A percentile compares a stretch with the other conserved stretches of the same genome.
Evolutionary conservation across 2,329 filamentous ascomycete species (phyloP).

Genomic region (Pyrenochaeta sp.): DNA sequence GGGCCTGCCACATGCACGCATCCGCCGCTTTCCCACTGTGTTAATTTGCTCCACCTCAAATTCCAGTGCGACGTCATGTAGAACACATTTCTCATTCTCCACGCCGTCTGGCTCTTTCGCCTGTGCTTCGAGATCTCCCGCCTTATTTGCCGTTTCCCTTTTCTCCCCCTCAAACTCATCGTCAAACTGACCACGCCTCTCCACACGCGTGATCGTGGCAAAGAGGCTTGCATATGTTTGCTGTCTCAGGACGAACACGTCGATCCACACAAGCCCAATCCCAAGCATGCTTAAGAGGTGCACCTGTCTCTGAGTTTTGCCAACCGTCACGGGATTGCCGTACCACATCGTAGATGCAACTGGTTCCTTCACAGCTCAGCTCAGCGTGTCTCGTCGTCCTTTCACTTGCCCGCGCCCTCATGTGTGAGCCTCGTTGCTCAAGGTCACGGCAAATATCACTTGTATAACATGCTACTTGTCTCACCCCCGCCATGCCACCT

Average conservation of each 20-base stretch:
- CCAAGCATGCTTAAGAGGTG: constrained; percentile 26
- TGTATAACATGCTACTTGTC: constrained; percentile 34
- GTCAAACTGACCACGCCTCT: too few species aligned
- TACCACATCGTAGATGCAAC: constrained; percentile 13
- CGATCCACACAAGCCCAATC: constrained; percentile 30
- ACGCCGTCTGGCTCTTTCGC: too few species aligned
- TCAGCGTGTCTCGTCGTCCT: constrained; percentile 7
- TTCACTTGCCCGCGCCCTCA: constrained; percentile 14
- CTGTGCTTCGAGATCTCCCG: too few species aligned
- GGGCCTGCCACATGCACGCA: neutral
- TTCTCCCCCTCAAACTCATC: too few species aligned
- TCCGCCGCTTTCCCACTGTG: constrained; percentile 10
- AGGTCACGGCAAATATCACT: constrained; percentile 12
- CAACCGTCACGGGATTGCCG: constrained; percentile 24
- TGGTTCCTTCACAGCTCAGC: too few species aligned
- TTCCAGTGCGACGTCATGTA: constrained; percentile 14
- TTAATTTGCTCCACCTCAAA: constrained; percentile 22
- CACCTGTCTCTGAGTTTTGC: constrained; percentile 19
- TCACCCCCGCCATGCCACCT: constrained; percentile 30
- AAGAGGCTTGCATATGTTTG: constrained; percentile 14
- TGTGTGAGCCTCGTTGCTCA: constrained; percentile 4
- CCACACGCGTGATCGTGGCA: constrained; percentile 16
- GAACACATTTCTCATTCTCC: constrained; percentile 7
- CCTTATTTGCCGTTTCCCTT: too few species aligned
- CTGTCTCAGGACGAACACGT: constrained; percentile 16